A percentile compares a stretch with the other conserved stretches of the same genome.
Conservation (phyloP, 169 alveolate genomes). For the Plasmodium inui region DNA sequence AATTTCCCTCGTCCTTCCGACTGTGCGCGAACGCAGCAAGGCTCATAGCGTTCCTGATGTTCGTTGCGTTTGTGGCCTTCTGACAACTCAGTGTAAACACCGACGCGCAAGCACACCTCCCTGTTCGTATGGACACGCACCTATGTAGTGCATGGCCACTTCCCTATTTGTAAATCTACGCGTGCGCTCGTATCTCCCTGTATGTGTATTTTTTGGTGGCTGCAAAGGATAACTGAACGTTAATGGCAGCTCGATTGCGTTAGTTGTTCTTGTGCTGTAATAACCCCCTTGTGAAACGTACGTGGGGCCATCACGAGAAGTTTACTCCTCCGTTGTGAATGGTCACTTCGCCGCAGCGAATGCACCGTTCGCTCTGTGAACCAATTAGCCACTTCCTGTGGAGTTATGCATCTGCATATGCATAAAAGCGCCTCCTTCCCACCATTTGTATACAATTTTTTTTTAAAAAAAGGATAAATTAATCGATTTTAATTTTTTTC, state of each 20-base stretch:
- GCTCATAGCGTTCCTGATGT: neutral
- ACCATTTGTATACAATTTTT: neutral
- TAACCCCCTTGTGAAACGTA: neutral
- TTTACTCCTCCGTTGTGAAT: neutral
- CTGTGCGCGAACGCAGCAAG: neutral
- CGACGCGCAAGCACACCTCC: neutral
- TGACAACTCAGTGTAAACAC: neutral
- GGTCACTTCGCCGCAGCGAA: neutral
- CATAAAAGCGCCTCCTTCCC: neutral
- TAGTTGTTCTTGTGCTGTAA: neutral
- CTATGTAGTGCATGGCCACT: neutral
- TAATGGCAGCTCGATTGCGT: neutral
- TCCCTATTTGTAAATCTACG: neutral
- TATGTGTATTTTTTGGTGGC: neutral
- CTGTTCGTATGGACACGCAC: neutral
- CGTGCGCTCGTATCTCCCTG: neutral
- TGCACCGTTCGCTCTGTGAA: neutral
- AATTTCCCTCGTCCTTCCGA: neutral
- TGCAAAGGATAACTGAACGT: neutral
- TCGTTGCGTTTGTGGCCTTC: no score
- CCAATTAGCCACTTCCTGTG: neutral
- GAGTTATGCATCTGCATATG: neutral
- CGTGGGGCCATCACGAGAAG: neutral
- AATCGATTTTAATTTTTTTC: neutral
- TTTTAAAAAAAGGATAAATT: neutral